phyloP scores from a whole-genome alignment of 2,329 filamentous ascomycete species.

The Fusarium sp. region DNA sequence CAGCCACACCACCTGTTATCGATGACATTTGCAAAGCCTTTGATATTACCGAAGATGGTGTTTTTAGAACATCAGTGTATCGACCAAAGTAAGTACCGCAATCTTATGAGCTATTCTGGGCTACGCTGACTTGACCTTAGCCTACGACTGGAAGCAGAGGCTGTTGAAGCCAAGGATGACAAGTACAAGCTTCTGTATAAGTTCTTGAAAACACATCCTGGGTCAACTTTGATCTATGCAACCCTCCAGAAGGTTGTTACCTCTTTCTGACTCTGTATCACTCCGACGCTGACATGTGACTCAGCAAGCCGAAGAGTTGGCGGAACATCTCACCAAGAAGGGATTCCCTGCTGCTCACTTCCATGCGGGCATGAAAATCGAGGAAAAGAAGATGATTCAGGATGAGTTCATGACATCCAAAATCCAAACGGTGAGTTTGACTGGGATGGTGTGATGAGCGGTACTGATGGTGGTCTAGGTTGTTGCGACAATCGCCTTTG shows the following conservation, averaged over 20 bases:
- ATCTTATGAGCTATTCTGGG: fast-evolving
- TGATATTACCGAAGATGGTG: slow-evolving; percentile 56
- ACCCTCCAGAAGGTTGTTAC: slow-evolving; percentile 61
- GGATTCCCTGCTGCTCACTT: slow-evolving; percentile 59
- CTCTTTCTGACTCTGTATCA: too few relatives aligned
- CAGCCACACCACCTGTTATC: slow-evolving; percentile 67
- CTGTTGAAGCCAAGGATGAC: slow-evolving; percentile 55
- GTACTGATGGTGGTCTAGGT: slow-evolving; percentile 25
- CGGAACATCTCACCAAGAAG: slow-evolving; percentile 50
- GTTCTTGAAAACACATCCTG: slow-evolving; percentile 63
- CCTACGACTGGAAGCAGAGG: slow-evolving; percentile 64
- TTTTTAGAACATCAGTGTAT: slow-evolving; percentile 71
- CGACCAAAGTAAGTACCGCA: slow-evolving; percentile 65
- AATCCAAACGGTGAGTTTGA: slow-evolving; percentile 50
- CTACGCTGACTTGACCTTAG: slow-evolving; percentile 40
- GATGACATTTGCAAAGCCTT: slow-evolving; percentile 66
- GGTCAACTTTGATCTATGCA: slow-evolving; percentile 71
- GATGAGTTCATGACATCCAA: slow-evolving; percentile 63
- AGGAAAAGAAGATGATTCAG: slow-evolving; percentile 59
- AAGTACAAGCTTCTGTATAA: slow-evolving; percentile 58
- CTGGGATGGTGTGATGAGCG: fast-evolving
- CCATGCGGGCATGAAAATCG: slow-evolving; percentile 62
- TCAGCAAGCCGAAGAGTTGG: slow-evolving; percentile 59
- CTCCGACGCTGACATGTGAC: slow-evolving; percentile 7
- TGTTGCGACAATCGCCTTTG: slow-evolving; percentile 68